Evolutionary conservation across 805 yeast genomes (phyloP).

Genomic region (Lipomyces yamadae): DNA sequence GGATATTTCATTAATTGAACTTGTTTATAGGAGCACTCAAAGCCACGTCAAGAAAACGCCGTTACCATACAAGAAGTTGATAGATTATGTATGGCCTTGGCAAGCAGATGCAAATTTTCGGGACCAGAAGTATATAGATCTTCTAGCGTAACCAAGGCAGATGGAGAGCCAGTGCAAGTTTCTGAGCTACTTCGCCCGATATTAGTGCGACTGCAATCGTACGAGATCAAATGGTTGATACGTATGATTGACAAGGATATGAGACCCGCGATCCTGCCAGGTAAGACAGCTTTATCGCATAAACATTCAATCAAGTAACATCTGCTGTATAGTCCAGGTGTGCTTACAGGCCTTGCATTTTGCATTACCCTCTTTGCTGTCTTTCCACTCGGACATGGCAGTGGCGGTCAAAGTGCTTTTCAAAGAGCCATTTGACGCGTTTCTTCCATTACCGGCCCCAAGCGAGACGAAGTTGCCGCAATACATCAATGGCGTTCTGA

Average conservation of each 20-base stretch:
- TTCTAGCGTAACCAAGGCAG: neutral
- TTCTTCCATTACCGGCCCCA: neutral
- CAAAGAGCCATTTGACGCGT: conserved; percentile 17
- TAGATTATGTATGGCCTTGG: conserved; percentile 9
- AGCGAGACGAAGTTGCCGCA: neutral
- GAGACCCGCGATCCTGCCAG: conserved; percentile 22
- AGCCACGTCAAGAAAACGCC: neutral
- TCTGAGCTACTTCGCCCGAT: conserved; percentile 15
- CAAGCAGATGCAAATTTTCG: conserved; percentile 18
- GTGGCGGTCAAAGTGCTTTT: conserved; percentile 5
- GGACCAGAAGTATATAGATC: neutral
- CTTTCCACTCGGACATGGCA: conserved; percentile 13
- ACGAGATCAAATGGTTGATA: conserved; percentile 30
- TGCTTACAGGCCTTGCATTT: conserved; percentile 19
- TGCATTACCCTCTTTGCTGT: conserved; percentile 18
- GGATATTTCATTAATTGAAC: too few species aligned
- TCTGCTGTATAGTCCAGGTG: conserved; percentile 4
- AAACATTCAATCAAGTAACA: neutral
- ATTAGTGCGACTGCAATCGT: conserved; percentile 8
- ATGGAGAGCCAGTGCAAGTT: neutral
- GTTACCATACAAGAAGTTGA: conserved; percentile 19
- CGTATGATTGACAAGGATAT: conserved; percentile 21
- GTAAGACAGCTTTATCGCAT: neutral
- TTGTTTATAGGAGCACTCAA: conserved; percentile 1
- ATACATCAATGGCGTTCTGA: conserved; percentile 8